Evolutionary conservation across 1,284 basidiomycete genomes (phyloP).

Genomic region (Moesziomyces sp.): DNA sequence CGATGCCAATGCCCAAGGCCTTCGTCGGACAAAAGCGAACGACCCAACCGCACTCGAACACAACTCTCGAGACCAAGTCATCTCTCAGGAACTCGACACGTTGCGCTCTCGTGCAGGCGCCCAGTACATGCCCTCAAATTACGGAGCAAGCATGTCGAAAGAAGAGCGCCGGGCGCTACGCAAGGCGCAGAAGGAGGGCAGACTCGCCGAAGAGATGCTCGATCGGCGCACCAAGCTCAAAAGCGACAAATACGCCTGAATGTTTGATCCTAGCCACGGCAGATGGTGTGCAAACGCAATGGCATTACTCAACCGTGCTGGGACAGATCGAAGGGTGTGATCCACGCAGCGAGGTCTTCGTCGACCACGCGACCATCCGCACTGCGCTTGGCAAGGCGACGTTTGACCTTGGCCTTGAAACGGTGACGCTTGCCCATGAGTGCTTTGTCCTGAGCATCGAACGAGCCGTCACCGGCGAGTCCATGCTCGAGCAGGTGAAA

Average conservation of each 20-base stretch:
- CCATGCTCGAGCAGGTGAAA: slow-evolving; percentile 26
- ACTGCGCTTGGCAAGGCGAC: slow-evolving; percentile 46
- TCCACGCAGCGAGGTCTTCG: slow-evolving; percentile 55
- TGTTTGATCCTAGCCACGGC: too few relatives aligned
- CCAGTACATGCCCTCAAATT: slow-evolving; percentile 32
- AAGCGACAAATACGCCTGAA: slow-evolving; percentile 44
- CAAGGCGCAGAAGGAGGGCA: slow-evolving; percentile 56
- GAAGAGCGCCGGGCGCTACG: slow-evolving; percentile 49
- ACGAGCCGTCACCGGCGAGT: slow-evolving; percentile 26
- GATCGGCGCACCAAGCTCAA: slow-evolving; percentile 57
- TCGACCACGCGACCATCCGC: slow-evolving; percentile 51
- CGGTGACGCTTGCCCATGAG: slow-evolving; percentile 47
- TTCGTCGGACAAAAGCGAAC: slow-evolving; percentile 15
- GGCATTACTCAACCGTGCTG: slow-evolving; percentile 30
- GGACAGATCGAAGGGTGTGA: slow-evolving; percentile 54
- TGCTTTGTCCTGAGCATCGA: slow-evolving; percentile 38
- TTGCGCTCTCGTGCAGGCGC: slow-evolving; percentile 32
- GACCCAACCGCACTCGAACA: slow-evolving; percentile 25
- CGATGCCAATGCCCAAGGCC: slow-evolving; percentile 4
- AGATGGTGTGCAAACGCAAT: not conserved
- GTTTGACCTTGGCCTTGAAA: slow-evolving; percentile 48
- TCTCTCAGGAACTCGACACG: slow-evolving; percentile 29
- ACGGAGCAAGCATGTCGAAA: slow-evolving; percentile 18
- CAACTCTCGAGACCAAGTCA: slow-evolving; percentile 17
- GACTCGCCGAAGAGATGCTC: slow-evolving; percentile 63